A percentile compares a stretch with the other conserved stretches of the same genome.
These are phyloP conservation scores for Hygrocybe coccinea DNA, from an alignment of 768 basidiomycete species.

Conservation along the genomic window DNA sequence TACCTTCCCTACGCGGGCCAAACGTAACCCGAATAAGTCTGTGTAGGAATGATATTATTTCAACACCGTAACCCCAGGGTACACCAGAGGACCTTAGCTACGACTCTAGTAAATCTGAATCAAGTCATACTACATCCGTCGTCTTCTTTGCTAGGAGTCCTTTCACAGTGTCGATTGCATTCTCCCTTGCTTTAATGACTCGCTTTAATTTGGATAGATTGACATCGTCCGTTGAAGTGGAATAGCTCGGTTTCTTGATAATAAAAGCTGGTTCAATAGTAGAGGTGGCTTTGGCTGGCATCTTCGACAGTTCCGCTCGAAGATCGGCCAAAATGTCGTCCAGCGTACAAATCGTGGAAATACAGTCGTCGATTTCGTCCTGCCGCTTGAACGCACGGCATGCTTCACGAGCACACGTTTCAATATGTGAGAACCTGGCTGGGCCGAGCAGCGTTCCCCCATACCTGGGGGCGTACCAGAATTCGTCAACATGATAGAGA, in stretches of 20 bases:
- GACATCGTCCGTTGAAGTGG: slow-evolving; percentile 30
- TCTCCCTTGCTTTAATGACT: slow-evolving; percentile 65
- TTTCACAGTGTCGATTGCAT: slow-evolving; percentile 60
- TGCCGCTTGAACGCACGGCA: slow-evolving; percentile 61
- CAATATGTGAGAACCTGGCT: slow-evolving; percentile 69
- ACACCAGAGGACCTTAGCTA: too few species aligned
- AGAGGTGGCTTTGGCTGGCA: background rate
- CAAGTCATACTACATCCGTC: background rate
- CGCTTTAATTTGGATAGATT: slow-evolving; percentile 63
- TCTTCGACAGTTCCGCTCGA: slow-evolving; percentile 40
- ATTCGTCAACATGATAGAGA: background rate
- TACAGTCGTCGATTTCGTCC: slow-evolving; percentile 63
- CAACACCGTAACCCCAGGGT: too few species aligned
- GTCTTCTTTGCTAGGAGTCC: slow-evolving; percentile 42
- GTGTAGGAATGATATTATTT: too few species aligned
- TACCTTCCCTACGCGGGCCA: too few species aligned
- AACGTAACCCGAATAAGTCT: too few species aligned
- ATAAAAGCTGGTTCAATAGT: background rate
- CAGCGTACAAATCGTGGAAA: slow-evolving; percentile 51
- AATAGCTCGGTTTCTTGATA: slow-evolving; percentile 44
- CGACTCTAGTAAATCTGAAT: background rate
- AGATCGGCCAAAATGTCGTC: slow-evolving; percentile 59
- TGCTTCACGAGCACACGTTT: slow-evolving; percentile 69
- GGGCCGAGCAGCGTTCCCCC: slow-evolving; percentile 80
- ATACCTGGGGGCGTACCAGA: slow-evolving; percentile 46